phyloP scores from a whole-genome alignment of 2,329 filamentous ascomycete genomes.

The Sclerotinia subarctica region DNA sequence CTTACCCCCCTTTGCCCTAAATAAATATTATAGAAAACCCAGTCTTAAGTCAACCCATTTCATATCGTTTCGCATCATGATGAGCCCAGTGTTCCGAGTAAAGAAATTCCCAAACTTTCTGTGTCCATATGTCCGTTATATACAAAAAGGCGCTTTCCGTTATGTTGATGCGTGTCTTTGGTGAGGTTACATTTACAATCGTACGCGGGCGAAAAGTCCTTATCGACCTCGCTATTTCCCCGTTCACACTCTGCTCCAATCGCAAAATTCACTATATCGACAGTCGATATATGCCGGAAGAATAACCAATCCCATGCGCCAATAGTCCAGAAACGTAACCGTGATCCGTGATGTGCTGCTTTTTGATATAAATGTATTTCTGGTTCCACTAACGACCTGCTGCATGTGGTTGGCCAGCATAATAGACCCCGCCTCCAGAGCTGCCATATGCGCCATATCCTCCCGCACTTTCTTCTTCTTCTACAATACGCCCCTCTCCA shows the following conservation, averaged over 20 bases:
- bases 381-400: conserved; percentile 13
- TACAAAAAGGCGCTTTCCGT: conserved; percentile 10
- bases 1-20: not conserved
- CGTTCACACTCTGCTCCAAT: not conserved
- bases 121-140: conserved; percentile 7
- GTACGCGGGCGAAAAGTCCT: not conserved
- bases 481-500: conserved; percentile 26
- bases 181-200: conserved; percentile 15
- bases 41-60: conserved; percentile 3
- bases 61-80: conserved; percentile 7
- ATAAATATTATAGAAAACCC: conserved; percentile 10
- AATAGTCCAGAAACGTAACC: conserved; percentile 9
- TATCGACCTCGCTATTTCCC: conserved; percentile 6
- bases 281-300: conserved; percentile 5
- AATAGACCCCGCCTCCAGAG: conserved; percentile 31
- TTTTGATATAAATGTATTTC: not conserved
- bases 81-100: not conserved
- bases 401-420: conserved; percentile 31
- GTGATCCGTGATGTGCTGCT: conserved; percentile 4
- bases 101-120: conserved; percentile 10
- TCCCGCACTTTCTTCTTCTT: conserved; percentile 26
- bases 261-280: not conserved
- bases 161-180: not conserved
- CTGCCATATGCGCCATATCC: conserved; percentile 32
- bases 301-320: conserved; percentile 3